A percentile compares a stretch with the other conserved stretches of the same genome.
Conservation (phyloP, 345 rosid species). For the Populus tremula region DNA sequence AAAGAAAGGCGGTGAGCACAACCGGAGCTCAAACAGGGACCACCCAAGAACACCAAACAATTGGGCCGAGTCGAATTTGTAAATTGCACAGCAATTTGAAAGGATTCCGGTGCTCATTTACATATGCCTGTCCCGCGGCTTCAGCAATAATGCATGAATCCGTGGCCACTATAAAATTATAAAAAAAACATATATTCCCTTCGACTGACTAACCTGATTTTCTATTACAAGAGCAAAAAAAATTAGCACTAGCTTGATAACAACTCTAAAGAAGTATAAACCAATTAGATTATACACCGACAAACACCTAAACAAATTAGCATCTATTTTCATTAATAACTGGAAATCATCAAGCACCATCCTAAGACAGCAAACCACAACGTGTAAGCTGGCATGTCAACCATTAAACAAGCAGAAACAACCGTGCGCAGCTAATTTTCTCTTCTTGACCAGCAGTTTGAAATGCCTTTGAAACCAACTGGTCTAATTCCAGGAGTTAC, state of each 20-base stretch:
- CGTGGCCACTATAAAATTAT: neutral
- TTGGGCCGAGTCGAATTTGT: neutral
- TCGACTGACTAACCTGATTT: constrained; percentile 28
- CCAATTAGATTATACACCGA: constrained; percentile 21
- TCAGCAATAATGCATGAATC: constrained; percentile 1
- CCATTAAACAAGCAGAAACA: constrained; percentile 32
- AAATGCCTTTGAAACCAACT: constrained; percentile 4
- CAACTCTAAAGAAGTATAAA: constrained; percentile 17
- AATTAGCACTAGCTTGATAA: constrained; percentile 12
- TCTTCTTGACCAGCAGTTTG: constrained; percentile 5
- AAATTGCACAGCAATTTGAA: neutral
- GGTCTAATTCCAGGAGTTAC: neutral
- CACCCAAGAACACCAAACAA: no score
- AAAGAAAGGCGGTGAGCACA: neutral
- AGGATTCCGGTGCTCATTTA: constrained; percentile 13
- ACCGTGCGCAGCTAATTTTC: constrained; percentile 18
- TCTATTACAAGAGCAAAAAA: constrained; percentile 23
- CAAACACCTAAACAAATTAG: constrained; percentile 14
- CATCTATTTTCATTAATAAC: constrained; percentile 14
- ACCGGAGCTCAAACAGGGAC: no score
- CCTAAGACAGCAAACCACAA: neutral
- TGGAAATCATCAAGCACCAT: constrained; percentile 22
- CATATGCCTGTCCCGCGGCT: constrained; percentile 14
- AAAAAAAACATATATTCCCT: neutral
- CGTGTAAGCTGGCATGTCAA: constrained; percentile 2